Evolutionary conservation across 768 basidiomycete genomes (phyloP), one percentile per base, ranked within the genome.

Genomic region (Cystobasidiopsis lactophilus): DNA sequence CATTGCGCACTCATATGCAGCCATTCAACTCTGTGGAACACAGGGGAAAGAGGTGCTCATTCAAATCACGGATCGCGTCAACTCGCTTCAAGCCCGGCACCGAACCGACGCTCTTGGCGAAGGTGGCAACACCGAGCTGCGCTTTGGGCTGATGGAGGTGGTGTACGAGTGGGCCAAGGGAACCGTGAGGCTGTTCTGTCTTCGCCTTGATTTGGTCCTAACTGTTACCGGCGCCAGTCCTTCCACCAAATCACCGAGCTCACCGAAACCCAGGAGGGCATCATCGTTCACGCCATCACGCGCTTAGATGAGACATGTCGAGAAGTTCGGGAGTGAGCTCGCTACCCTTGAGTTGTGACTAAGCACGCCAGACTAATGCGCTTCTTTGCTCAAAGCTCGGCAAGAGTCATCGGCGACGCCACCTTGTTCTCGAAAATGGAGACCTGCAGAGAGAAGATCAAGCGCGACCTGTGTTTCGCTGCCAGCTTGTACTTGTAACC

Each of bases 121-220:
- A 57, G 29, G 57, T 58, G 31, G 56, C 48, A 59, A 59, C 50
- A 61, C 74, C 76, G 44, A 76, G 53, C 75, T 89, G 60, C 95
- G 93, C 66, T 81, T 82, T 56, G 93, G 93, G 5, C 70, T 98
- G 23, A 77, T 85, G 9, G 91, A 98, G 64, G 93, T 91, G 1
- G 93, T 95, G 5, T 95, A 96, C 63, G 93, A 96, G 66, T 98
- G 93, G 93, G 89, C 93, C 0, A 85, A 82, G 66, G 93, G 93
- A 51, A 95, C 91, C 89, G 91, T 91, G 60, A 60, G 77, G 63
- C 14, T 51, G 19, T 40, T 21, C 33, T 37, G 26, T 29, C 14
- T 38, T 13, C 30, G 19, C 24, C 13, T 43, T 50, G 3, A 14
- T 16, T 30, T n/a, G 11, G n/a, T 5, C 30, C 18, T 14, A 24